phyloP scores from a whole-genome alignment of 2,329 filamentous ascomycete genomes.

The Fusarium dlaminii region DNA sequence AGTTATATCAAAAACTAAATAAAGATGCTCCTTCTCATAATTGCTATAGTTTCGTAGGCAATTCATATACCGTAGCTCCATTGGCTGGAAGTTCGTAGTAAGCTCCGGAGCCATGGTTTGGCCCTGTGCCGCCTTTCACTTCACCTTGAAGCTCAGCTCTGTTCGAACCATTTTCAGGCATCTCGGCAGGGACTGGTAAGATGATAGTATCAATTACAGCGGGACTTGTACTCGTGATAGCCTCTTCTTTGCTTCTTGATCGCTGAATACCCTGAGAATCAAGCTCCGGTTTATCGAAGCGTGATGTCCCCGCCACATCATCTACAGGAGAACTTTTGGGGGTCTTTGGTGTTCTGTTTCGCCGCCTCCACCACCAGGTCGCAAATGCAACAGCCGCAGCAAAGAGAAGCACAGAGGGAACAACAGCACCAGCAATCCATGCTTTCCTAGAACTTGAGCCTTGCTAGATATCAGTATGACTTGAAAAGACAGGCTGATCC shows the following conservation, averaged over 20 bases:
- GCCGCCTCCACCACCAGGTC: neutral
- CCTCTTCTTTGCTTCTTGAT: neutral
- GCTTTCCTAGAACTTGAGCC: neutral
- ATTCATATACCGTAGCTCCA: neutral
- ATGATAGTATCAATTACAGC: fast-evolving
- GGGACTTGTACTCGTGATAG: too few species aligned
- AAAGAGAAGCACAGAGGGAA: neutral
- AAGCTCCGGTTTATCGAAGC: neutral
- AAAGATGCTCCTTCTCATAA: neutral
- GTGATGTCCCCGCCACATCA: fast-evolving
- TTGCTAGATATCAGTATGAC: neutral
- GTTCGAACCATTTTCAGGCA: neutral
- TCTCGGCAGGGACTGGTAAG: too few species aligned
- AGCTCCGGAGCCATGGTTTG: too few species aligned
- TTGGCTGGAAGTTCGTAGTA: neutral
- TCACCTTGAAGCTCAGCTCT: neutral
- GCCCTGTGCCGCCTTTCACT: neutral
- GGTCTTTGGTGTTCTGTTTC: too few species aligned
- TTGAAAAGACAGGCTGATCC: neutral
- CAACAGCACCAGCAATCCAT: neutral
- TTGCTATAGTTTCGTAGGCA: too few species aligned
- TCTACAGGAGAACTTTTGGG: fast-evolving
- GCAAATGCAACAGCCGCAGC: neutral
- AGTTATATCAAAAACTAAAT: neutral
- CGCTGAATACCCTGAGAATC: neutral